Evolutionary conservation across 495 filamentous ascomycete species (phyloP), one percentile per base, ranked within the genome.

Genomic region (Acidomyces sp.): DNA sequence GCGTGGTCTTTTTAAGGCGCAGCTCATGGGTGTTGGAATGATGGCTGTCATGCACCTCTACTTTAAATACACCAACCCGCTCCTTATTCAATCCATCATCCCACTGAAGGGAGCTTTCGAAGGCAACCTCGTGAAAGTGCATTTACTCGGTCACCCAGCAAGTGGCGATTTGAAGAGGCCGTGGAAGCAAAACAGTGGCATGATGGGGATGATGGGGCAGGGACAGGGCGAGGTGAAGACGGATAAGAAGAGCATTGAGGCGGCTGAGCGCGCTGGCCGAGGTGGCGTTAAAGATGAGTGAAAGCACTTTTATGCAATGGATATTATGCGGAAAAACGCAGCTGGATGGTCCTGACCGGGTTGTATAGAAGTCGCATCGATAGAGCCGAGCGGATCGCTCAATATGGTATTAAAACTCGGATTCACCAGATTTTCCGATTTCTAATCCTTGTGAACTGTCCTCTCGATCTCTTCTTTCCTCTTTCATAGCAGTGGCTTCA

Each of bases 11-110:
- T 80, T 81, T 65, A 86, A 85, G 67, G 70, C 77, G 49, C 86
- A 94, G 61, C 64, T 93, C 48, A 94, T 93, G 80, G 90, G 90
- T 36, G 69, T 97, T 35, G 85, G 74, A 54, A 96, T 97, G 90
- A 96, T 96, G 90, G 74, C 63, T 46, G 78, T 94, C 56, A 96
- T 97, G 90, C 90, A 95, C 68, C 46, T 95, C 51, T 96, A 96
- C 77, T 78, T 97, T 69, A 83, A 93, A 64, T 96, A 94, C 80
- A 94, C 87, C 67, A 97, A 95, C 76, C 90, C 90, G 24, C 82
- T 97, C 26, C 66, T 96, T 57, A 92, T 97, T 71, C 90, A 97
- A 74, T 86, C 80, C 56, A 93, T 97, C 71, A 88, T 97, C 59
- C 90, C 90, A 22, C 70, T 96, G 58, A 97, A 97, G 78, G 70